phyloP scores from a whole-genome alignment of 1,139 yeast species.

The Sugiyamaella sp. region DNA sequence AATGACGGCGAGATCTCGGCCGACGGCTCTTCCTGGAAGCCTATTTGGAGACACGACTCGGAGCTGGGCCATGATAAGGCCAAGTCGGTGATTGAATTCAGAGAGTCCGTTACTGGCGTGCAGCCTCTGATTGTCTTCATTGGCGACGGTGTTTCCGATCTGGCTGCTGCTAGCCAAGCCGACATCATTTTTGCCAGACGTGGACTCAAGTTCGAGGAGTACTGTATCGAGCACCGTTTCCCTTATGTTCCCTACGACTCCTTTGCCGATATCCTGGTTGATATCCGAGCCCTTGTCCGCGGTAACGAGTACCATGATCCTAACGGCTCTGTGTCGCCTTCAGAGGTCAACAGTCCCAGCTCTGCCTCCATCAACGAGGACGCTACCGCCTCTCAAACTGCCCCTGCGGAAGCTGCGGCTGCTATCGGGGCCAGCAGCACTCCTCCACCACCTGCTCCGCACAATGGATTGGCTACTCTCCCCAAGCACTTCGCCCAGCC shows the following conservation, averaged over 20 bases:
- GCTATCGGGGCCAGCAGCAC: neutral
- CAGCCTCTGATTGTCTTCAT: constrained; percentile 47
- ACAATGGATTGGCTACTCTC: neutral
- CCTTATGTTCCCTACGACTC: constrained; percentile 49
- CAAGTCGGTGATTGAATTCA: constrained; percentile 55
- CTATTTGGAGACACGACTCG: constrained; percentile 61
- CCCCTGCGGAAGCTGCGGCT: too few relatives aligned
- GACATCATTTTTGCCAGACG: constrained; percentile 49
- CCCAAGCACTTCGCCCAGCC: constrained; percentile 13
- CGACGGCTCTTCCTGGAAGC: constrained; percentile 55
- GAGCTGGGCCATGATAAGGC: constrained; percentile 72
- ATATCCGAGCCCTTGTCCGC: constrained; percentile 39
- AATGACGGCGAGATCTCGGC: constrained; percentile 55
- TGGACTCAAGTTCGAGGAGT: constrained; percentile 47
- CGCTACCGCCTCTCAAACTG: too few relatives aligned
- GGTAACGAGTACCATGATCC: constrained; percentile 41
- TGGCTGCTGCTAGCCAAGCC: constrained; percentile 51
- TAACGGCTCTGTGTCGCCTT: constrained; percentile 13
- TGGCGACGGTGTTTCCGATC: constrained; percentile 52
- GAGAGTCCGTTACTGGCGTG: constrained; percentile 35
- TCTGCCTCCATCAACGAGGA: constrained; percentile 4
- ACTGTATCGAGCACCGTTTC: constrained; percentile 46
- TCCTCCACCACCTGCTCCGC: neutral
- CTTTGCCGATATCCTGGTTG: constrained; percentile 46
- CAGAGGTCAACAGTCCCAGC: constrained; percentile 15